phyloP scores from a whole-genome alignment of 345 rosid genomes.

The Erodium maritimum region DNA sequence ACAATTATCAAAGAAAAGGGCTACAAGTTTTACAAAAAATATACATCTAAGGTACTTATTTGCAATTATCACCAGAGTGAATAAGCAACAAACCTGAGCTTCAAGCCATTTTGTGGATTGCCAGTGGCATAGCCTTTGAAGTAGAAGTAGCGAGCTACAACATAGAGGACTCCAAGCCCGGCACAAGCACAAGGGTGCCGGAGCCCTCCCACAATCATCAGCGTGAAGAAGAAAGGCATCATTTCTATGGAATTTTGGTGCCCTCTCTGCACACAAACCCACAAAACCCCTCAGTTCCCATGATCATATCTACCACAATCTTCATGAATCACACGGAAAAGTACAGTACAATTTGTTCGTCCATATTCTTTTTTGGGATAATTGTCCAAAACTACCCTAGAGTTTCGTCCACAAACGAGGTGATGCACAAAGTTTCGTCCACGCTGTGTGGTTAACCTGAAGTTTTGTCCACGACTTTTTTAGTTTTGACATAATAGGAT shows the following conservation, averaged over 20 bases:
- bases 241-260: slow-evolving; percentile 82
- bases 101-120: slow-evolving; percentile 62
- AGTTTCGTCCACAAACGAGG: too few species aligned
- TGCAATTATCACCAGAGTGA: too few species aligned
- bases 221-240: slow-evolving; percentile 64
- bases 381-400: too few species aligned
- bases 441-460: too few species aligned
- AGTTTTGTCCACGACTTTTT: too few species aligned
- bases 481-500: too few species aligned
- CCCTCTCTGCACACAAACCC: slow-evolving; percentile 53
- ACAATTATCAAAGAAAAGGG: too few species aligned
- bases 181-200: slow-evolving; percentile 56
- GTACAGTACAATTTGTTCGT: background rate
- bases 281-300: slow-evolving; percentile 1
- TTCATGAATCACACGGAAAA: background rate
- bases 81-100: slow-evolving; percentile 40
- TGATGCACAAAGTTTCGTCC: too few species aligned
- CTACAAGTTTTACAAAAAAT: too few species aligned
- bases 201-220: slow-evolving; percentile 69
- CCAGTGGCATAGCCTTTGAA: slow-evolving; percentile 84
- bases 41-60: too few species aligned
- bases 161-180: slow-evolving; percentile 39
- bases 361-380: too few species aligned
- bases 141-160: slow-evolving; percentile 54
- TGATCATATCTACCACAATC: background rate